Evolutionary conservation across 2,329 filamentous ascomycete genomes (phyloP).

Genomic region (Fusarium nisikadoi): DNA sequence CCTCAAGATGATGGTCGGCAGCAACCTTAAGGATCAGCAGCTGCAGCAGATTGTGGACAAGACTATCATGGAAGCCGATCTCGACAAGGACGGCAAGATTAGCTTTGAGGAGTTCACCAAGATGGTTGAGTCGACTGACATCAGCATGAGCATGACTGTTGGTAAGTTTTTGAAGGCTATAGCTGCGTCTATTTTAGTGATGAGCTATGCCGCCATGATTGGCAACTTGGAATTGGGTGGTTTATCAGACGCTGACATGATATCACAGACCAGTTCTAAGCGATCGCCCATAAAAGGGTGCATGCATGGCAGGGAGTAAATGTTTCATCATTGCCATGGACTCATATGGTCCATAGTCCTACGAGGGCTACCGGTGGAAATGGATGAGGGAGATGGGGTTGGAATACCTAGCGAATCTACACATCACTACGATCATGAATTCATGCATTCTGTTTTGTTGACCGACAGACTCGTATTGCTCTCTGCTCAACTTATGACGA

Average conservation of each 20-base stretch:
- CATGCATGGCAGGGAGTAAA: constrained; percentile 1
- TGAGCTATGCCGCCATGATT: not conserved
- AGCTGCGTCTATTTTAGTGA: not conserved
- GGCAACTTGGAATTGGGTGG: not conserved
- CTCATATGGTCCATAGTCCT: not conserved
- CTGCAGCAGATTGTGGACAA: constrained; percentile 99
- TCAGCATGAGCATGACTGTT: constrained; percentile 79
- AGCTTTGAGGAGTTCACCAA: constrained; percentile 99
- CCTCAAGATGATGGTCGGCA: constrained; percentile 99
- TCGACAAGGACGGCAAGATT: constrained; percentile 96
- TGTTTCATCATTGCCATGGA: constrained; percentile 1
- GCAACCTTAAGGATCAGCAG: constrained; percentile 98
- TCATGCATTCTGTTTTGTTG: constrained; percentile 35
- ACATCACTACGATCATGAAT: constrained; percentile 43
- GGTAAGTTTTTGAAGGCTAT: constrained; percentile 58
- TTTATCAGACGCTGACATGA: constrained; percentile 13
- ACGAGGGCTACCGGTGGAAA: constrained; percentile 1
- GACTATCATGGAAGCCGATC: constrained; percentile 99
- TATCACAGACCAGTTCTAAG: constrained; percentile 39
- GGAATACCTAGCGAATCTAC: constrained; percentile 38
- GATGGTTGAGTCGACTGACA: constrained; percentile 96
- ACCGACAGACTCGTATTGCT: not conserved
- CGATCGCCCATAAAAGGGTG: not conserved
- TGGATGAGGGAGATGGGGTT: constrained; percentile 6
- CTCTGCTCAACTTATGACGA: not conserved